Percentiles rank a stretch among this genome's conserved stretches.
Conservation (phyloP, 2,329 filamentous ascomycete species). For the Periconia sp. region DNA sequence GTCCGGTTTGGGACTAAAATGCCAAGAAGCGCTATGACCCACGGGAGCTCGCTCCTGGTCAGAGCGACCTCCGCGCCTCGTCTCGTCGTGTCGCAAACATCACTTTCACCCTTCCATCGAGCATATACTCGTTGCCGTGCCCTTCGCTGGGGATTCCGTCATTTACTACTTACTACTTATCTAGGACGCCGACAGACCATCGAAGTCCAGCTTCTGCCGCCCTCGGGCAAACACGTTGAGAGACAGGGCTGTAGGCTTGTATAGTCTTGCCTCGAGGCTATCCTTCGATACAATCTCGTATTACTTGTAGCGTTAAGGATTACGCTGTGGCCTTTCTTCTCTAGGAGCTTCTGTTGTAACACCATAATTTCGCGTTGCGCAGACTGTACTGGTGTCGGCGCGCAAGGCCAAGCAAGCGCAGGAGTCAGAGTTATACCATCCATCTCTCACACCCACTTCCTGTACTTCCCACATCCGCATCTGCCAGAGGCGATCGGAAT, state of each 20-base stretch:
- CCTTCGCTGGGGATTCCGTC: no score
- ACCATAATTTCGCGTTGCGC: slow-evolving; percentile 25
- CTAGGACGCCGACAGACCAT: background rate
- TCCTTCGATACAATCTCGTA: slow-evolving; percentile 23
- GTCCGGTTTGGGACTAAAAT: slow-evolving; percentile 16
- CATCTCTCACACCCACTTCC: slow-evolving; percentile 37
- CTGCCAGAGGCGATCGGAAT: slow-evolving; percentile 49
- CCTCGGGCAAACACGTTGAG: background rate
- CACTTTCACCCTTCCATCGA: background rate
- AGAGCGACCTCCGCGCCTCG: background rate
- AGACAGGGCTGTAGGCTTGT: slow-evolving; percentile 1
- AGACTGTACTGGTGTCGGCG: slow-evolving; percentile 32
- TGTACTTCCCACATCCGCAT: slow-evolving; percentile 46
- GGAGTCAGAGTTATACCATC: slow-evolving; percentile 32
- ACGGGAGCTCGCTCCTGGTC: no score
- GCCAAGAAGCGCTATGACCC: slow-evolving; percentile 23
- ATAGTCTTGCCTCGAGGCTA: slow-evolving; percentile 2
- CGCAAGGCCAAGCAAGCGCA: slow-evolving; percentile 28
- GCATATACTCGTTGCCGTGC: no score
- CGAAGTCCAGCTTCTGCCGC: background rate
- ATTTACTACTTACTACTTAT: background rate
- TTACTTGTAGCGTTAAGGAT: slow-evolving; percentile 29
- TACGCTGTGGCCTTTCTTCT: slow-evolving; percentile 26
- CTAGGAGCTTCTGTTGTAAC: slow-evolving; percentile 31
- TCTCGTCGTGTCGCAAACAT: background rate